phyloP scores from a whole-genome alignment of 257 asterid genomes.

The Salvia miltiorrhiza region DNA sequence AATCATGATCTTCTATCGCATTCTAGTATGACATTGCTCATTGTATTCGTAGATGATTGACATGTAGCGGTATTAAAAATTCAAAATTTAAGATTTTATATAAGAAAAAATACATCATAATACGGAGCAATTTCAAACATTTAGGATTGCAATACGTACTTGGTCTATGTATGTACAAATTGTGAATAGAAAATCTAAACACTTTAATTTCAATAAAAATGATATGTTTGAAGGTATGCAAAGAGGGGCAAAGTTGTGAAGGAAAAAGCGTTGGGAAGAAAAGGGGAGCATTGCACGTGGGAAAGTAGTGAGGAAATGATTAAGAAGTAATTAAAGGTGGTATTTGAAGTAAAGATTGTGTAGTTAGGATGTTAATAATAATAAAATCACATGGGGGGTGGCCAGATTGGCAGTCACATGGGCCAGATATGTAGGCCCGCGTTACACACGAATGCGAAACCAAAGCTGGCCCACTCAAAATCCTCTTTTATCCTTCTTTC shows the following conservation, averaged over 20 bases:
- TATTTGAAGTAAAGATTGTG: conserved; percentile 30
- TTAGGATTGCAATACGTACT: too few species aligned
- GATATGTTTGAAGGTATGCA: too few species aligned
- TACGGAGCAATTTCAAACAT: too few species aligned
- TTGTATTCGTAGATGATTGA: too few species aligned
- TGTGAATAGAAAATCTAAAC: too few species aligned
- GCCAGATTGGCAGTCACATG: conserved; percentile 37
- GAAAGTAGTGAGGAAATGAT: conserved; percentile 11
- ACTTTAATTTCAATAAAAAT: too few species aligned
- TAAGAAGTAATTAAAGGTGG: conserved; percentile 1
- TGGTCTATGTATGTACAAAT: too few species aligned
- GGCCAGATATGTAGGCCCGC: conserved; percentile 33
- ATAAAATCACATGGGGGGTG: conserved; percentile 37
- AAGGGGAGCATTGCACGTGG: conserved; percentile 32
- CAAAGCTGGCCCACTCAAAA: conserved; percentile 21
- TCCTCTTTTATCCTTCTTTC: background rate
- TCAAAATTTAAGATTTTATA: too few species aligned
- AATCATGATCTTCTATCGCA: too few species aligned
- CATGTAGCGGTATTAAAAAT: too few species aligned
- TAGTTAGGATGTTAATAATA: conserved; percentile 11
- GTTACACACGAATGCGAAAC: conserved; percentile 28
- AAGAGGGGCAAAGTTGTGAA: conserved; percentile 4
- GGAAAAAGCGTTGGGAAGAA: background rate
- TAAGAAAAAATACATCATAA: too few species aligned
- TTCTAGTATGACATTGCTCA: too few species aligned